Conservation (phyloP, 192 early-diverging fungal species). For the Diversispora eburnea region DNA sequence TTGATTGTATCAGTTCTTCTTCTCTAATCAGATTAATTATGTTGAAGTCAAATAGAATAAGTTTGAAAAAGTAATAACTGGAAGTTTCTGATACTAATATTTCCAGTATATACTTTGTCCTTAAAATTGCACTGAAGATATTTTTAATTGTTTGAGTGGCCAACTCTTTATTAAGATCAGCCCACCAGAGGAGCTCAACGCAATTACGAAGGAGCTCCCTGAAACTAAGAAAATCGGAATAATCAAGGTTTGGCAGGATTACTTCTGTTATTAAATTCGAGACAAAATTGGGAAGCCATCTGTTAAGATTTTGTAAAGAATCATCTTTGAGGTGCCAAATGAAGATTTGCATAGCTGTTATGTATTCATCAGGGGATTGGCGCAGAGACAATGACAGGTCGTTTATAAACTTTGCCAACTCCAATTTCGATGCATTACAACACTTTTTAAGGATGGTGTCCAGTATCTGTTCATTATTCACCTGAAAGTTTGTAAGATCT, state of each 20-base stretch:
- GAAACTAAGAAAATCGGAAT: slow-evolving; percentile 4
- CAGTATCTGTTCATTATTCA: too few species aligned
- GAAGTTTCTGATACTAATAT: slow-evolving; percentile 1
- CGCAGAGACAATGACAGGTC: not conserved
- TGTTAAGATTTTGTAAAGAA: not conserved
- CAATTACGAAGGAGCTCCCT: not conserved
- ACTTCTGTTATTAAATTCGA: not conserved
- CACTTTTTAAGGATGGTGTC: too few species aligned
- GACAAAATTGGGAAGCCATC: not conserved
- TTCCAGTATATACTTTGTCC: not conserved
- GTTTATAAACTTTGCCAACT: not conserved
- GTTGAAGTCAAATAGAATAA: not conserved
- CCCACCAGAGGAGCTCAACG: not conserved
- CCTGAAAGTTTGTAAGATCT: too few species aligned
- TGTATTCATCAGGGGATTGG: not conserved
- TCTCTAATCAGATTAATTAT: not conserved
- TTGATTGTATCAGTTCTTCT: not conserved
- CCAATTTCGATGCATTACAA: not conserved
- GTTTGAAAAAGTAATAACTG: not conserved
- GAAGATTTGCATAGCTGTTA: not conserved
- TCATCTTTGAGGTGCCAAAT: not conserved
- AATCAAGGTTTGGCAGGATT: not conserved
- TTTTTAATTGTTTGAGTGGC: not conserved
- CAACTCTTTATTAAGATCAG: too few species aligned
- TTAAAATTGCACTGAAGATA: not conserved